Evolutionary conservation across 2,329 filamentous ascomycete species (phyloP).

Genomic region (Allantophomopsis cytisporea): DNA sequence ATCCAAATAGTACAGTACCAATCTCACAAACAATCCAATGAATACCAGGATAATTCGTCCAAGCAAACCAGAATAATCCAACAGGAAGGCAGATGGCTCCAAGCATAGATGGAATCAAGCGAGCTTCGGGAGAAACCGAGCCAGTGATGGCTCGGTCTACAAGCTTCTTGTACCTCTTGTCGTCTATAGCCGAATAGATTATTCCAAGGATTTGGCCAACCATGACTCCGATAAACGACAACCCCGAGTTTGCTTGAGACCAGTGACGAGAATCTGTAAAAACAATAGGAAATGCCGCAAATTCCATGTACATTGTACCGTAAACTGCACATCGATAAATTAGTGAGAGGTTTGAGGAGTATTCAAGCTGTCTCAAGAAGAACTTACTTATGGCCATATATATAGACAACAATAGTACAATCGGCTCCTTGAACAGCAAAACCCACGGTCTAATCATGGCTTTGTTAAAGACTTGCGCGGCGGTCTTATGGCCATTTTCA

Average conservation of each 20-base stretch:
- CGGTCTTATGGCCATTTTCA: conserved; percentile 26
- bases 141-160: not conserved
- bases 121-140: not conserved
- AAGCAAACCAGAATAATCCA: conserved; percentile 21
- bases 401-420: conserved; percentile 34
- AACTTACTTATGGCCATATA: no score
- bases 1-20: conserved; percentile 11
- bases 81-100: conserved; percentile 12
- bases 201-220: conserved; percentile 21
- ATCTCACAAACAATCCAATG: conserved; percentile 31
- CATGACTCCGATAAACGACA: conserved; percentile 36
- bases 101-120: not conserved
- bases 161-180: not conserved
- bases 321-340: conserved; percentile 24
- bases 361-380: no score
- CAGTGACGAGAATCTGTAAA: conserved; percentile 30
- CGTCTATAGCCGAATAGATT: not conserved
- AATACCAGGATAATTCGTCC: conserved; percentile 15
- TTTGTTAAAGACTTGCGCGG: conserved; percentile 32
- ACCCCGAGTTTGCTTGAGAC: conserved; percentile 27
- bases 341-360: no score
- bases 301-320: conserved; percentile 21
- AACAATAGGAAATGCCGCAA: conserved; percentile 27
- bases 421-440: conserved; percentile 4
- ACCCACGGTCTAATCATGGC: conserved; percentile 13